Conservation (phyloP, 352 stramenopile species). For the Phytophthora citricola region DNA sequence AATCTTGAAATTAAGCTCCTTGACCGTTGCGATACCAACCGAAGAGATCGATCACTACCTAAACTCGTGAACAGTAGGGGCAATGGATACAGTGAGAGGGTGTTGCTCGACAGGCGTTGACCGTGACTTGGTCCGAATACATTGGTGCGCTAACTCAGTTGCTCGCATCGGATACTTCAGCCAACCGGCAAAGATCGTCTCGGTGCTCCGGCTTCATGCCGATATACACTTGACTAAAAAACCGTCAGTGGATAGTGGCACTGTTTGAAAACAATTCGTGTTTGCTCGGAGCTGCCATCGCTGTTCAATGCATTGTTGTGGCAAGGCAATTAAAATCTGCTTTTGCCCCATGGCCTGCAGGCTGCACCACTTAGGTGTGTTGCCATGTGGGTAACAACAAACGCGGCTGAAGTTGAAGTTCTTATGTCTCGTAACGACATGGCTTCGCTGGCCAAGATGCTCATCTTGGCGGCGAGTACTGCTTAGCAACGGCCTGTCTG, state of each 20-base stretch:
- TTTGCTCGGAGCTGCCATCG: background rate
- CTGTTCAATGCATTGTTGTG: background rate
- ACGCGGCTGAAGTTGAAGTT: conserved; percentile 10
- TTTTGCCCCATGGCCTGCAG: background rate
- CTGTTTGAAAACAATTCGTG: background rate
- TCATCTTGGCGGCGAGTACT: conserved; percentile 3
- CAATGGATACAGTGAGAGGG: too few species aligned
- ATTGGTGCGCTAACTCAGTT: conserved; percentile 8
- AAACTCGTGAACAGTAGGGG: too few species aligned
- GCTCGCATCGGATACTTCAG: background rate
- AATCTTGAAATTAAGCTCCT: background rate
- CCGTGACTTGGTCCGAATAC: background rate
- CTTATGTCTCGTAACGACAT: background rate
- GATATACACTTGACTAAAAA: conserved; percentile 1
- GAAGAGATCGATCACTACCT: too few species aligned
- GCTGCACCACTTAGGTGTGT: background rate
- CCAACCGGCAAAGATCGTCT: background rate
- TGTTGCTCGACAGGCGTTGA: too few species aligned
- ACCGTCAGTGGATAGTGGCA: conserved; percentile 5
- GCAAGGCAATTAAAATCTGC: too few species aligned
- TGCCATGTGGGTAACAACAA: background rate
- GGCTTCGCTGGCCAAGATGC: conserved; percentile 11
- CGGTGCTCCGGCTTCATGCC: conserved; percentile 1
- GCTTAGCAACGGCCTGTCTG: conserved; percentile 2
- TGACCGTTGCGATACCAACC: too few species aligned